A percentile compares a stretch with the other conserved stretches of the same genome.
These are phyloP conservation scores for Boletus huronensis DNA, from an alignment of 768 basidiomycete genomes.

Conservation along the genomic window DNA sequence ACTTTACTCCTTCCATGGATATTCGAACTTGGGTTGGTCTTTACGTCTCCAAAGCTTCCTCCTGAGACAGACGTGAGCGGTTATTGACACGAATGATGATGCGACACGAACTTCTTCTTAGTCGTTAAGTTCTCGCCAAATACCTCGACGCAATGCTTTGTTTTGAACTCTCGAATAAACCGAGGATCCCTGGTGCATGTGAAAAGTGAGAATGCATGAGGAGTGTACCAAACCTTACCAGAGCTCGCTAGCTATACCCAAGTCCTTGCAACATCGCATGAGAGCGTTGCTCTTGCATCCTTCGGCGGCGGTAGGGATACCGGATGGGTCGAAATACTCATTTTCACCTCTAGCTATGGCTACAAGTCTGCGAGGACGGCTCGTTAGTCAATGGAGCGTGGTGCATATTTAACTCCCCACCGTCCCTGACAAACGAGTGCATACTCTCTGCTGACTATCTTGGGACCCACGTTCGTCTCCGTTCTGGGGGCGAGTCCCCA, in stretches of 20 bases:
- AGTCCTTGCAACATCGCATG: constrained; percentile 96
- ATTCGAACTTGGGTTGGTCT: constrained; percentile 80
- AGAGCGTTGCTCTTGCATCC: constrained; percentile 95
- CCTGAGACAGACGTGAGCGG: constrained; percentile 41
- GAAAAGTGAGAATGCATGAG: background rate
- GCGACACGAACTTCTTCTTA: constrained; percentile 79
- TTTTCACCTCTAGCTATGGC: constrained; percentile 93
- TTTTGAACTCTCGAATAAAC: constrained; percentile 92
- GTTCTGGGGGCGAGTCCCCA: constrained; percentile 96
- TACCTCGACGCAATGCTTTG: constrained; percentile 76
- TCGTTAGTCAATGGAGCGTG: background rate
- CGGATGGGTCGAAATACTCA: constrained; percentile 89
- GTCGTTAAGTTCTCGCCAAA: constrained; percentile 80
- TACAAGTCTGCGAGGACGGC: constrained; percentile 57
- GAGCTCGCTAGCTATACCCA: constrained; percentile 93
- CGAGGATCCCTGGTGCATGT: constrained; percentile 74
- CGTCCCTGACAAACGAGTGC: constrained; percentile 90
- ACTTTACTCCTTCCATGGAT: constrained; percentile 76
- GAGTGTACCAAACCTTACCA: constrained; percentile 53
- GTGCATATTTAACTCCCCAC: constrained; percentile 38
- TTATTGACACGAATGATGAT: background rate
- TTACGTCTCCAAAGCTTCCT: constrained; percentile 90
- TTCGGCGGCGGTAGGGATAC: constrained; percentile 91
- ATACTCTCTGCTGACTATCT: constrained; percentile 89
- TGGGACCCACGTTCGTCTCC: constrained; percentile 86